These are phyloP conservation scores for Xenoacremonium recifei DNA, from an alignment of 2,329 filamentous ascomycete genomes.

Conservation along the genomic window DNA sequence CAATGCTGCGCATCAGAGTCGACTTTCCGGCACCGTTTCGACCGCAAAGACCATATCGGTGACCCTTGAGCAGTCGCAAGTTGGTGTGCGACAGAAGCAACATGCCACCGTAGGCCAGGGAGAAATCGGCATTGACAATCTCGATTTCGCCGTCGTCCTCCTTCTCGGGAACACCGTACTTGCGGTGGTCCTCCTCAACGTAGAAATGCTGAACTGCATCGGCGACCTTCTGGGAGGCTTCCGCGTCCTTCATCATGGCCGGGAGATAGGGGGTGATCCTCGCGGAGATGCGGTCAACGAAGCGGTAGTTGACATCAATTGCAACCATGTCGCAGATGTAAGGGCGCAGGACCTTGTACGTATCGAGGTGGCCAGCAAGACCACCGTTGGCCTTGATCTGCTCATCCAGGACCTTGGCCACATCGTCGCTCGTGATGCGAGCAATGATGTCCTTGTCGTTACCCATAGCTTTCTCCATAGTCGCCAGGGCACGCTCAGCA, in stretches of 20 bases:
- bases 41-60: constrained; percentile 94
- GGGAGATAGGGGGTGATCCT: constrained; percentile 75
- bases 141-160: constrained; percentile 91
- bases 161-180: constrained; percentile 78
- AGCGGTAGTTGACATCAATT: constrained; percentile 82
- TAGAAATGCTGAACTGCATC: constrained; percentile 76
- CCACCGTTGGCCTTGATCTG: constrained; percentile 71
- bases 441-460: constrained; percentile 65
- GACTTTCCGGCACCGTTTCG: constrained; percentile 98
- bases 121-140: constrained; percentile 98
- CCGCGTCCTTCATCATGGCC: constrained; percentile 62
- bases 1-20: constrained; percentile 97
- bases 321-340: constrained; percentile 85
- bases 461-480: constrained; percentile 93
- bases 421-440: constrained; percentile 69
- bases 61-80: constrained; percentile 88
- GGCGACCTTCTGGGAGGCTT: constrained; percentile 62
- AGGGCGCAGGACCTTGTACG: constrained; percentile 65
- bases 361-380: constrained; percentile 55
- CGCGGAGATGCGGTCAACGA: constrained; percentile 67
- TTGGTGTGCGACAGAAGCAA: constrained; percentile 95
- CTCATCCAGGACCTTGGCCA: constrained; percentile 70
- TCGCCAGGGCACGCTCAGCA: constrained; percentile 74
- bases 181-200: constrained; percentile 80
- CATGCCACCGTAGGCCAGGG: constrained; percentile 96